Base-by-base conservation (phyloP, 2,329 filamentous ascomycete genomes). In the Knufia petricola region DNA sequence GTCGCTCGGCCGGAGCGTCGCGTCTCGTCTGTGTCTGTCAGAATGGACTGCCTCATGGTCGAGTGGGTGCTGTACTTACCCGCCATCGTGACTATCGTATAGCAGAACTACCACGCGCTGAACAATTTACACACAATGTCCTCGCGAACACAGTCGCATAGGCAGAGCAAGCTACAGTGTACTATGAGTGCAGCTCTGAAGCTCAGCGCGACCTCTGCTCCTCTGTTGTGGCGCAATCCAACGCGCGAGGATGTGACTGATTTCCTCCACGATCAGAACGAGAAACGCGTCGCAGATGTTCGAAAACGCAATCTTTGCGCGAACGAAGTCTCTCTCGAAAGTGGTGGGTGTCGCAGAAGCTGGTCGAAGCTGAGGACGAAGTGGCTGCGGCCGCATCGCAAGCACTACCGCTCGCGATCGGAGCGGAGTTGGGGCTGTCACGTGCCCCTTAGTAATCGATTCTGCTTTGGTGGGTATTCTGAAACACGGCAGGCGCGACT, bases 1-100 rank as follows among this genome's bases (percentile, higher is more conserved):
- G 92, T 98, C 60, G 90, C 88, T 61, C 92, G 85, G 56, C 92
- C 89, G 37, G 92, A 98, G 64, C 92, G 86, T 66, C 92, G 84
- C 51, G 88, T 86, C 77, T 95, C 90, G 57, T 84, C 81, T 84
- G 66, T 26, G 6, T 17, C 19, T 43, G 23, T 15, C 3, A 44
- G 48, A 21, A 31, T 23, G 31, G 37, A 34, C 24, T 26, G 15
- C 28, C 34, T 10, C 8, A 12, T 17, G 46, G n/a, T n/a, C 39
- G 19, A 23, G 43, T 19, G 26, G 44, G 20, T 66, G 66, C 62
- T 62, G 54, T 70, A 73, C 77, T 79, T 79, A 81, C 78, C 78
- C 65, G 77, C 70, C 77, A 81, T 81, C 65, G 57, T 69, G 59
- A 65, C 59, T 54, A n/a, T 56, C 55, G 54, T 50, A 52, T 55